Conservation (phyloP, 2,329 filamentous ascomycete species). For the Fusarium tricinctum region DNA sequence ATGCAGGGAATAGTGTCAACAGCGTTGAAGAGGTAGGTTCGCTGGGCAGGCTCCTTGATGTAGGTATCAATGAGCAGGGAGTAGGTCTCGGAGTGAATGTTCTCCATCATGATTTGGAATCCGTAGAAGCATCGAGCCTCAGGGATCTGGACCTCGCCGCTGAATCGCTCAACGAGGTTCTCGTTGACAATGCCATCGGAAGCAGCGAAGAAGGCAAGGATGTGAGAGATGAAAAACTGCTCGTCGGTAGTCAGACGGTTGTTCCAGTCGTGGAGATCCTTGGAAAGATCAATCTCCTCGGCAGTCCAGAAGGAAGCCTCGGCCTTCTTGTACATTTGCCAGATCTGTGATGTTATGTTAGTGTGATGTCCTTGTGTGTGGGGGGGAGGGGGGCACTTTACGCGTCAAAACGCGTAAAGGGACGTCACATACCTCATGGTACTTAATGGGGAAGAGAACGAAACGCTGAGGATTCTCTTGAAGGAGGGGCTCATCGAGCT, state of each 20-base stretch:
- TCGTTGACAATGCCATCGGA: slow-evolving; percentile 99
- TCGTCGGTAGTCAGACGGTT: slow-evolving; percentile 97
- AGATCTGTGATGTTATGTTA: slow-evolving; percentile 77
- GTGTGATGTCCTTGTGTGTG: slow-evolving; percentile 48
- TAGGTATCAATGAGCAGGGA: slow-evolving; percentile 99
- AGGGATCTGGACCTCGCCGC: slow-evolving; percentile 93
- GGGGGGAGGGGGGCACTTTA: slow-evolving; percentile 73
- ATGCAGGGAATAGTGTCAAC: slow-evolving; percentile 99
- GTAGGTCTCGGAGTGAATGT: slow-evolving; percentile 99
- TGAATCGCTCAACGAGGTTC: slow-evolving; percentile 98
- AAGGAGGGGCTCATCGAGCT: slow-evolving; percentile 89
- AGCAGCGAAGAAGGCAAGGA: slow-evolving; percentile 98
- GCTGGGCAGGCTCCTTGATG: slow-evolving; percentile 97
- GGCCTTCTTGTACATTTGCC: slow-evolving; percentile 99
- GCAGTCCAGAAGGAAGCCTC: slow-evolving; percentile 99
- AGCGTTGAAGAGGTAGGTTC: slow-evolving; percentile 95
- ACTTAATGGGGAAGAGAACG: slow-evolving; percentile 98
- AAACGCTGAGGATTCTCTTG: slow-evolving; percentile 97
- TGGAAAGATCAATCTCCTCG: slow-evolving; percentile 98
- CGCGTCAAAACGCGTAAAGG: slow-evolving; percentile 73
- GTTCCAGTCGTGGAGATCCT: slow-evolving; percentile 99
- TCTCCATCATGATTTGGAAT: slow-evolving; percentile 99
- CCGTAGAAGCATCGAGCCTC: slow-evolving; percentile 99
- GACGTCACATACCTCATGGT: slow-evolving; percentile 89
- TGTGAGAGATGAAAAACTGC: slow-evolving; percentile 98